Evolutionary conservation across 352 stramenopile species (phyloP).

Genomic region (Globisporangium nagaii): DNA sequence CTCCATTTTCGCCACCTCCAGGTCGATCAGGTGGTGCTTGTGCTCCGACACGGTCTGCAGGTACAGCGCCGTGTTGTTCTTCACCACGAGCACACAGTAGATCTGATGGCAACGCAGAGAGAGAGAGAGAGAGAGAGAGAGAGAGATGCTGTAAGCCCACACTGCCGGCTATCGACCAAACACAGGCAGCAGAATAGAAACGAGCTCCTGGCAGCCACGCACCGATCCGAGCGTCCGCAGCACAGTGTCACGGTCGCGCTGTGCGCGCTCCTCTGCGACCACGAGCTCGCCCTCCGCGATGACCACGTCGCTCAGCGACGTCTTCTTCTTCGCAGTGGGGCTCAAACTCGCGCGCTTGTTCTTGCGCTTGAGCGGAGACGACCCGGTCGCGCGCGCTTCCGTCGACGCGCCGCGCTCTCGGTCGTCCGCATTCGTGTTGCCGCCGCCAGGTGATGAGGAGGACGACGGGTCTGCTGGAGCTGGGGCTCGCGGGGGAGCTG

Average conservation of each 20-base stretch:
- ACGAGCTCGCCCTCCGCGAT: constrained; percentile 41
- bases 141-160: too few relatives aligned
- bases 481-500: background rate
- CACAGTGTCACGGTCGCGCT: constrained; percentile 4
- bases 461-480: background rate
- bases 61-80: constrained; percentile 20
- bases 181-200: too few relatives aligned
- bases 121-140: background rate
- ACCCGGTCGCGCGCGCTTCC: background rate
- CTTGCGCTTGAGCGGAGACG: constrained; percentile 22
- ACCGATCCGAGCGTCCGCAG: constrained; percentile 47
- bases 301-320: constrained; percentile 26
- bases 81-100: constrained; percentile 36
- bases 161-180: too few relatives aligned
- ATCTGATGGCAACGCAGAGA: constrained; percentile 18
- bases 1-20: constrained; percentile 33
- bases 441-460: background rate
- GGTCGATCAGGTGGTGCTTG: constrained; percentile 24
- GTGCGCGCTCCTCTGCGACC: constrained; percentile 39
- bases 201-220: too few relatives aligned
- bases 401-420: background rate
- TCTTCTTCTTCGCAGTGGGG: constrained; percentile 12
- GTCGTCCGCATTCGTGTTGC: background rate
- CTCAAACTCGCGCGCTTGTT: constrained; percentile 36
- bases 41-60: constrained; percentile 36